Evolutionary conservation across 768 basidiomycete species (phyloP), one percentile per base, ranked within the genome.

Genomic region (Leucosporidium yakuticum): DNA sequence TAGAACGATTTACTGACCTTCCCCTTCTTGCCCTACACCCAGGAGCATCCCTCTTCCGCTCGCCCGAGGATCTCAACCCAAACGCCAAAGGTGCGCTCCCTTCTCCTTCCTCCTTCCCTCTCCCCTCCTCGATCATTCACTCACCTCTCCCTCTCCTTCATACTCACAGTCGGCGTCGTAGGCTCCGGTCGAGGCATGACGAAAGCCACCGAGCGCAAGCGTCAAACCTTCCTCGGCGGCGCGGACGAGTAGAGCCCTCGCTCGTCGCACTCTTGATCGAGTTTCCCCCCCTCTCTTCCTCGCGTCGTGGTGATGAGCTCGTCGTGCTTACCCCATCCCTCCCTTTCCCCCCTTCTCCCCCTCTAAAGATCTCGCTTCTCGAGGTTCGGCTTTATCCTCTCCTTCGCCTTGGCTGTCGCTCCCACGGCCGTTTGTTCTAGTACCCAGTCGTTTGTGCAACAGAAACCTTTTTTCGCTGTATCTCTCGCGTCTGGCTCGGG

Each of bases 151-250:
- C 57, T 50, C 50, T 44, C 54, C 31, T 21, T 50, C 57, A 56
- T 63, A 54, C 51, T 39, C 39, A 60, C 70, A 92, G 91, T 93
- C 62, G 91, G 91, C n/a, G 91, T 93, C 50, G 91, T 90, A 27
- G 89, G 89, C 47, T 90, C 88, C 74, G 91, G 91, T 14, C 88
- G 88, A 79, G 90, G 89, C 27, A 90, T 92, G 89, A 91, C 89
- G 54, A 87, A 87, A 76, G 84, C 85, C 6, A 83, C 82, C n/a
- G 76, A 82, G 36, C 82, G 84, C 72, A 83, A 81, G 70, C 91
- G 91, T 76, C 89, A 91, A 78, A 90, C 90, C 76, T 92, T 91
- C 76, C 79, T 81, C 60, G 70, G 79, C 0, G 75, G 69, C 44
- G 85, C 85, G 11, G 87, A 70, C 63, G 71, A 73, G 9, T 71